Base-by-base conservation (phyloP, 2,329 filamentous ascomycete genomes). In the Cladophialophora chaetospira region DNA sequence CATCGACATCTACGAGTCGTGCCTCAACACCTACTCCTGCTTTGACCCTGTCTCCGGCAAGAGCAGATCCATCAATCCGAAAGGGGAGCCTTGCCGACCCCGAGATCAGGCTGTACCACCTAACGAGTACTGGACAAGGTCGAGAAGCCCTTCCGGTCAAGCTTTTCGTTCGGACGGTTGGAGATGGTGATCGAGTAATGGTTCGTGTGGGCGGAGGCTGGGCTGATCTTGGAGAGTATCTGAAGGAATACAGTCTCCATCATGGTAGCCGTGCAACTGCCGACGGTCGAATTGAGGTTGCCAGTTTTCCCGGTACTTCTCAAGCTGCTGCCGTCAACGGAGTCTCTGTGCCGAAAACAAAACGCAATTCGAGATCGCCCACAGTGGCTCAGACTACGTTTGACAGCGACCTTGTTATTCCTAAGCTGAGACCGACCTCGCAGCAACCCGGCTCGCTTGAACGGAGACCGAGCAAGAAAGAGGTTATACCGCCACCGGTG, bases 201-300 rank as follows among this genome's bases (percentile, higher is more conserved):
- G 94, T 99, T 5, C 88, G 94, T 31, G 93, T 99, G 10, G 94
- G 94, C 10, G 94, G 94, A 57, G 94, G 94, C n/a, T 99, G 94
- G 94, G 91, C 92, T 11, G 94, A 99, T 72, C 78, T 99, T 17
- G 93, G 89, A 33, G 94, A 97, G 72, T 99, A 97, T 69, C 80
- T 99, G 38, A 88, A 91, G 65, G 91, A 96, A 71, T 99, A 97
- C 67, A 92, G 91, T 5, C 85, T 86, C 57, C 94, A 99, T 69
- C 94, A 99, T 70, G 89, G 63, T 15, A 60, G 89, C n/a, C 85
- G 83, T 42, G 79, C 81, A 26, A 78, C 82, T 17, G 79, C 77
- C 25, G 82, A 83, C 33, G 77, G 77, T 10, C 76, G 75, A 31
- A 76, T 85, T 11, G 82, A 86, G 63, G 76, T 85, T 13, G 73